Evolutionary conservation across 2,329 filamentous ascomycete species (phyloP).

Genomic region (Metarhizium anisopliae): DNA sequence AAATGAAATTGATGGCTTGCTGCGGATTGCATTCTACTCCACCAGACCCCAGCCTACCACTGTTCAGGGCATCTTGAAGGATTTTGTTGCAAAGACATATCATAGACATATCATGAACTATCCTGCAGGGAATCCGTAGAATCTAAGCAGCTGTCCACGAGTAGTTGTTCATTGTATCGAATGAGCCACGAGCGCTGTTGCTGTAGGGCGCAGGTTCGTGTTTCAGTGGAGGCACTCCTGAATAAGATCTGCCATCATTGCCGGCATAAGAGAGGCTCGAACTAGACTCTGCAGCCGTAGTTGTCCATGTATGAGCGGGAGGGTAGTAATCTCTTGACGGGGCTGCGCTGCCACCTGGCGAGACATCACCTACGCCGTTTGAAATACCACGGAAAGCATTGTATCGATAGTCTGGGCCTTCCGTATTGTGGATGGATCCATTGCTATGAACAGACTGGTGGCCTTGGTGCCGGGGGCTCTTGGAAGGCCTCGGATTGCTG

Average conservation of each 20-base stretch:
- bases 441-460: conserved; percentile 45
- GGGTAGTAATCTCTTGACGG: conserved; percentile 45
- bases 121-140: neutral
- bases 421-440: conserved; percentile 37
- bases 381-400: conserved; percentile 30
- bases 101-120: neutral
- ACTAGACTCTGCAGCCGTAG: conserved; percentile 36
- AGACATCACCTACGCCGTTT: conserved; percentile 21
- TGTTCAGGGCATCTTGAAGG: neutral
- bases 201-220: conserved; percentile 32
- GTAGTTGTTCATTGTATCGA: conserved; percentile 44
- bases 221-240: conserved; percentile 20
- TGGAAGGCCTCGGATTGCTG: conserved; percentile 41
- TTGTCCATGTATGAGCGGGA: conserved; percentile 41
- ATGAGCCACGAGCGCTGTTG: conserved; percentile 31
- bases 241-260: conserved; percentile 25
- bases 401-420: conserved; percentile 48
- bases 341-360: conserved; percentile 19
- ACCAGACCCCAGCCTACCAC: neutral
- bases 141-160: conserved; percentile 44
- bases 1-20: neutral
- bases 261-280: conserved; percentile 36
- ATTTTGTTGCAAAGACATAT: neutral
- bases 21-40: neutral
- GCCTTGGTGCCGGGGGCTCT: conserved; percentile 45